phyloP scores from a whole-genome alignment of 108 stramenopile genomes.

The Cyclotella atomus region DNA sequence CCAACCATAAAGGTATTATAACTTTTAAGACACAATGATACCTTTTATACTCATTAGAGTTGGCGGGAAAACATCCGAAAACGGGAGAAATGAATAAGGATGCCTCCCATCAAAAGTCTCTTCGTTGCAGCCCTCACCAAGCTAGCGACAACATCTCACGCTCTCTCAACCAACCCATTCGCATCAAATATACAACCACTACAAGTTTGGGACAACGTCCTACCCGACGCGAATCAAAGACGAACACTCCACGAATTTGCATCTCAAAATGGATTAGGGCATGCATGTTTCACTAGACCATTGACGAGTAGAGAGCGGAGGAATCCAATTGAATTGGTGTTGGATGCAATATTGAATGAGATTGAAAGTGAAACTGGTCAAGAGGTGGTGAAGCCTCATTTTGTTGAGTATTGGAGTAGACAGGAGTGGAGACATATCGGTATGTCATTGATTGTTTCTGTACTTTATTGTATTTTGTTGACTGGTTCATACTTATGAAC shows the following conservation, averaged over 20 bases:
- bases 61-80: too few relatives aligned
- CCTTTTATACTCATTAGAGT: too few relatives aligned
- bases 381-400: constrained; percentile 19
- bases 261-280: constrained; percentile 33
- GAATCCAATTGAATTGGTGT: constrained; percentile 45
- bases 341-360: constrained; percentile 54
- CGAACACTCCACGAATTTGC: constrained; percentile 37
- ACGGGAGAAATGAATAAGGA: too few relatives aligned
- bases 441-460: background rate
- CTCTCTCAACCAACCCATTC: too few relatives aligned
- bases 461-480: background rate
- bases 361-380: constrained; percentile 14
- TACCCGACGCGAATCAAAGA: constrained; percentile 13
- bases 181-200: too few relatives aligned
- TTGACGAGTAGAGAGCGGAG: background rate
- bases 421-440: constrained; percentile 68
- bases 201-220: constrained; percentile 56
- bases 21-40: too few relatives aligned
- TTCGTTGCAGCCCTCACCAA: too few relatives aligned
- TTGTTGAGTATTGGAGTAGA: constrained; percentile 81
- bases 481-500: background rate
- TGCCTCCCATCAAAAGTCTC: too few relatives aligned
- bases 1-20: too few relatives aligned
- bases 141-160: too few relatives aligned
- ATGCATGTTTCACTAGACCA: constrained; percentile 48